Base-by-base conservation (phyloP, 129 eudicot genomes). In the Kitagawia praeruptora region DNA sequence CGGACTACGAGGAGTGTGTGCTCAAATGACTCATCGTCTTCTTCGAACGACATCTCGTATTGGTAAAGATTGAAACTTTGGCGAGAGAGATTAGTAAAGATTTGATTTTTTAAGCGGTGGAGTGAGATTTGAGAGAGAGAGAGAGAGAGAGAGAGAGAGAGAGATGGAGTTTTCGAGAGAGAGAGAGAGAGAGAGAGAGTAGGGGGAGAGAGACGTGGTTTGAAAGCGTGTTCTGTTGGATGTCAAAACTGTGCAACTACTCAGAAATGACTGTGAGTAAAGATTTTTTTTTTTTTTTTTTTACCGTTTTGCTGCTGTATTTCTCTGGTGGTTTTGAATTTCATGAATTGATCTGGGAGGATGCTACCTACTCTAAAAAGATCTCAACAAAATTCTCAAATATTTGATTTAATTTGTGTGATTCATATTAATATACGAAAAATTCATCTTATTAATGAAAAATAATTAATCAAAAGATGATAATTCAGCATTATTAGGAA, bases 1-100 rank as follows among this genome's bases (percentile, higher is more conserved):
- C 99, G 99, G 38, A 95, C 93, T 1, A 95, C 99, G 15, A 95
- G 90, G 80, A 95, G 85, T 14, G 99, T 95, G 91, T 95, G 99
- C 89, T 89, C 94, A 88, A 95, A 92, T 2, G 97, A 83, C 14
- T 92, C 97, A 10, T 92, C 92, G 58, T 92, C 92, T 42, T 92
- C 97, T 25, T 88, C 94, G 79, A 80, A 87, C 84, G 94, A 89
- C 96, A 92, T 90, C 77, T 87, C 71, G 85, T 2, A 34, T 51
- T 16, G 13, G 12, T 58, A n/a, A 58, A 58, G 61, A 58, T 19
- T 19, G 13, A 39, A 64, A 19, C 14, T 27, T 53, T 37, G 23
- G 25, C 4, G 28, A 18, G 42, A 39, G 46, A 70, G 42, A 70
- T 15, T 8, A 37, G 23, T 1, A 8, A 70, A 74, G 12, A 64